phyloP scores from a whole-genome alignment of 495 filamentous ascomycete species.

The Ramalina intermedia region DNA sequence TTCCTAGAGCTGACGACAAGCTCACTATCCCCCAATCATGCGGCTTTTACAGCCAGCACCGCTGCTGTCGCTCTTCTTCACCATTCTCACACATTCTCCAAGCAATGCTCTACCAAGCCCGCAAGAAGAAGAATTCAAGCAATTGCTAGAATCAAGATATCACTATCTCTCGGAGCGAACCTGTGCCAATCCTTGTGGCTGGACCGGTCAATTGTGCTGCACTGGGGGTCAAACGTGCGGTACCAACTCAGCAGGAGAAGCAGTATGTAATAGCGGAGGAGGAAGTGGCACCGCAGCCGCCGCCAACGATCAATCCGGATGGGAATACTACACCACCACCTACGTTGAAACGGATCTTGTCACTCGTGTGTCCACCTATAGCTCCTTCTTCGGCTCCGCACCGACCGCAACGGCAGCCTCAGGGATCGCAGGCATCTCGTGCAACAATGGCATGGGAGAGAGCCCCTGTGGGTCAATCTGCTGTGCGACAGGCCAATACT shows the following conservation, averaged over 20 bases:
- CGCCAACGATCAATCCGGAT: conserved; percentile 24
- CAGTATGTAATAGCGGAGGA: conserved; percentile 35
- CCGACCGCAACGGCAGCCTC: conserved; percentile 18
- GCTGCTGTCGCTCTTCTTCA: conserved; percentile 17
- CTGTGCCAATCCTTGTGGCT: conserved; percentile 57
- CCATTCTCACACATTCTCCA: conserved; percentile 23
- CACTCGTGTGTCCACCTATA: conserved; percentile 54
- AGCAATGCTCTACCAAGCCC: conserved; percentile 15
- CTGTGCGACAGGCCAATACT: conserved; percentile 60
- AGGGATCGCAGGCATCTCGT: conserved; percentile 32
- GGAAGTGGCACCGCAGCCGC: conserved; percentile 15
- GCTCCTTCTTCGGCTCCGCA: conserved; percentile 27
- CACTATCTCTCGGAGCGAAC: conserved; percentile 31
- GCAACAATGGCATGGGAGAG: conserved; percentile 44
- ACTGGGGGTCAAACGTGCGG: conserved; percentile 40
- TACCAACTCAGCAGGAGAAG: conserved; percentile 42
- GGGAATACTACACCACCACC: conserved; percentile 56
- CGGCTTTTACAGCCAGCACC: conserved; percentile 13
- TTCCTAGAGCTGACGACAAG: not conserved
- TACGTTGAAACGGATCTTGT: conserved; percentile 50
- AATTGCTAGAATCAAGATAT: conserved; percentile 19
- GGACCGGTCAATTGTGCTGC: conserved; percentile 54
- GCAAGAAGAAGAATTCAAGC: conserved; percentile 6
- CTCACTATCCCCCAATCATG: conserved; percentile 12
- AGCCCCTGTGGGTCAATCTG: conserved; percentile 58